Evolutionary conservation across 1,139 yeast genomes (phyloP).

Genomic region (Debaryomyces udenii): DNA sequence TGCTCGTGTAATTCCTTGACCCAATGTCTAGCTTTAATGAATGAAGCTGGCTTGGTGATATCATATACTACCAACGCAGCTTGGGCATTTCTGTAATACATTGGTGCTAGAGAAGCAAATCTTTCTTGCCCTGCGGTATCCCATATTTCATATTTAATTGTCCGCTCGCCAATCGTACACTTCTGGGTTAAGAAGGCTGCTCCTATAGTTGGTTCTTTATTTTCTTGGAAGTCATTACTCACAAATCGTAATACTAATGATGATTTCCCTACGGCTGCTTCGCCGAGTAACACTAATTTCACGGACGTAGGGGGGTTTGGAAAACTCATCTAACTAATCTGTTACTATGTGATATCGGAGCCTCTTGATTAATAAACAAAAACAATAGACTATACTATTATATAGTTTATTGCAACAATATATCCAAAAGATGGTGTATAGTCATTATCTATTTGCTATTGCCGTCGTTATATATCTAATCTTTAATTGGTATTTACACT

Average conservation of each 20-base stretch:
- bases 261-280: conserved; percentile 97
- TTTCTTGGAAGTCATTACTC: conserved; percentile 94
- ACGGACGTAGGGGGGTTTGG: conserved; percentile 68
- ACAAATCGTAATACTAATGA: conserved; percentile 92
- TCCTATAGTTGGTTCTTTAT: conserved; percentile 96
- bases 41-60: conserved; percentile 94
- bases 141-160: conserved; percentile 97
- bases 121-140: conserved; percentile 99
- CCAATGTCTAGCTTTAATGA: conserved; percentile 99
- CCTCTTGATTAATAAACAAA: no score
- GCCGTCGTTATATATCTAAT: no score
- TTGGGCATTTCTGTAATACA: conserved; percentile 98
- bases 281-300: conserved; percentile 88
- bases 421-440: no score
- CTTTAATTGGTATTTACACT: no score
- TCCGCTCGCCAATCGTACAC: conserved; percentile 86
- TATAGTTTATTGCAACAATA: no score
- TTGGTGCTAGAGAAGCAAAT: conserved; percentile 94
- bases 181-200: conserved; percentile 97
- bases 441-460: no score
- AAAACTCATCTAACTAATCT: conserved; percentile 27
- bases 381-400: no score
- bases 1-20: conserved; percentile 95
- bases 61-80: conserved; percentile 97
- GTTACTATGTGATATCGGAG: no score